Conservation (phyloP, 2,329 filamentous ascomycete genomes). For the Venturiaceae sp. region DNA sequence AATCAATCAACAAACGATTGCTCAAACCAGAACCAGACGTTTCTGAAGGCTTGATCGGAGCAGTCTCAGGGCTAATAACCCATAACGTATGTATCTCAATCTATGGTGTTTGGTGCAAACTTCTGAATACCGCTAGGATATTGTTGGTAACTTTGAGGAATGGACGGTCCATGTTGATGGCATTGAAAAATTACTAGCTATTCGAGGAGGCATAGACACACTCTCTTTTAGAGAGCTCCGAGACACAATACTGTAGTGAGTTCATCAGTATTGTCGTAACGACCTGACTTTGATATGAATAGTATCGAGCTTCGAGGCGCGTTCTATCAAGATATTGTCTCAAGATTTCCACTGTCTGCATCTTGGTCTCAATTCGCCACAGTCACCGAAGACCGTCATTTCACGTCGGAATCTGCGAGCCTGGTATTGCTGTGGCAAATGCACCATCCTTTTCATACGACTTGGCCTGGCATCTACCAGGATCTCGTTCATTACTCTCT, state of each 20-base stretch:
- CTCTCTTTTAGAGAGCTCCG: neutral
- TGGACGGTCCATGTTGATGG: neutral
- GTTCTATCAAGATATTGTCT: conserved; percentile 20
- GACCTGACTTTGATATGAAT: neutral
- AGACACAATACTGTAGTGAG: neutral
- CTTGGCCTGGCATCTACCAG: conserved; percentile 24
- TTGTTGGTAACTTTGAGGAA: neutral
- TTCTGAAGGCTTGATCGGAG: neutral
- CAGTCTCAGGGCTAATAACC: neutral
- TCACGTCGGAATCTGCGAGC: neutral
- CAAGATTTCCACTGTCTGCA: conserved; percentile 16
- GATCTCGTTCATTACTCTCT: neutral
- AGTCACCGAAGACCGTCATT: conserved; percentile 34
- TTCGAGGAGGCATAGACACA: neutral
- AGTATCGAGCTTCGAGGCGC: conserved; percentile 20
- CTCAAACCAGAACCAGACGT: neutral
- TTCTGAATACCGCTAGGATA: neutral
- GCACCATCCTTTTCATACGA: conserved; percentile 47
- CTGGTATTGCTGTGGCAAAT: conserved; percentile 45
- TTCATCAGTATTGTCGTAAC: neutral
- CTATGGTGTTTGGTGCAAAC: neutral
- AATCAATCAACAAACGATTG: neutral
- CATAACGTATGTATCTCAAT: neutral
- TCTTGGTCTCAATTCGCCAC: conserved; percentile 18
- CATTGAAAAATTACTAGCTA: neutral